Base-by-base conservation (phyloP, 1,284 basidiomycete species). In the Trichosporon sp. region DNA sequence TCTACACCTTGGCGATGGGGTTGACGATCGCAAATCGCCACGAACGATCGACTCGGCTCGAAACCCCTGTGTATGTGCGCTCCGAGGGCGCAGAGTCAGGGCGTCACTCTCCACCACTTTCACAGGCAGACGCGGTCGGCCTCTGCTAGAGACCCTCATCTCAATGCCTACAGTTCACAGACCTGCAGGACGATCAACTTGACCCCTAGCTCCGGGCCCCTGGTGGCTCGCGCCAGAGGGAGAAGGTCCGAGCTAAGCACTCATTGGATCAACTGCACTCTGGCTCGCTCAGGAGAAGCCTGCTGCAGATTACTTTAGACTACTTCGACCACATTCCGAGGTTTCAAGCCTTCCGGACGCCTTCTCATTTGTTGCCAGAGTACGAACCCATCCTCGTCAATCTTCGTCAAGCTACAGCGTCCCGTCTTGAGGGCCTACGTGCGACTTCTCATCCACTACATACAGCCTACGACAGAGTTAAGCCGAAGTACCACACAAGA, bases 331-430 rank as follows among this genome's bases (percentile, higher is more conserved):
- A 31, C 59, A 63, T 63, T 63, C 59, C 59, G 31, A 63, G 32
- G 31, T n/a, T 35, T 26, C 37, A 63, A 63, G 59, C 59, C 59
- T 63, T n/a, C 59, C 59, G 59, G 59, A 63, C 59, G 59, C 59
- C 59, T 26, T 16, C 59, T n/a, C 31, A 35, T 32, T 16, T 35
- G 59, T 63, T 37, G 19, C 21, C 19, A 54, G 51, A 54, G 11
- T 54, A 11, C 51, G 51, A 54, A 21, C 4, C 51, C 8, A 8
- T 21, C 21, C 19, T 54, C 51, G 51, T 19, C 51, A 10, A 19
- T 54, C 19, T 7, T 12, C 2, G 2, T 21, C 16, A 6, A 54
- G 26, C 19, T 11, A 26, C 26, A 26, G 26, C 26, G 26, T 26
- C 26, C 26, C 26, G 26, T 26, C 26, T 26, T 26, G 26, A 26